A percentile compares a stretch with the other conserved stretches of the same genome.
These are phyloP conservation scores for Diaporthe velutina DNA, from an alignment of 2,329 filamentous ascomycete genomes.

Conservation along the genomic window DNA sequence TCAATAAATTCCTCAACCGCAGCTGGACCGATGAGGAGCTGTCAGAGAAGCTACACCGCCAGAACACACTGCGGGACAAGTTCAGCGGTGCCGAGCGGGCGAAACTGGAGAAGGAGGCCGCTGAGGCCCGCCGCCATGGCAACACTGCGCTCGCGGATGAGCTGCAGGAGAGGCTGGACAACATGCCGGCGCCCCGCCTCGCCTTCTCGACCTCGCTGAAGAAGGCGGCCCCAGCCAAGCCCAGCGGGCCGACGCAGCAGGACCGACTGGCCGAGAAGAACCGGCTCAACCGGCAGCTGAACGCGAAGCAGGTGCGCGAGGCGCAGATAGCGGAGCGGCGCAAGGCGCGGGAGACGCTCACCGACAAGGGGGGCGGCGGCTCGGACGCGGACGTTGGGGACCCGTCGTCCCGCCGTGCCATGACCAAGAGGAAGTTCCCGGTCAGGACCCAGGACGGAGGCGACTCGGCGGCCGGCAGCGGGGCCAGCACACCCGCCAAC, in stretches of 20 bases:
- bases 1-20: slow-evolving; percentile 83
- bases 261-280: slow-evolving; percentile 89
- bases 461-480: slow-evolving; percentile 63
- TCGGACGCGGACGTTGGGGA: slow-evolving; percentile 70
- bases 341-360: slow-evolving; percentile 67
- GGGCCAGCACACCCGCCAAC: slow-evolving; percentile 64
- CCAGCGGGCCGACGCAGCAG: slow-evolving; percentile 73
- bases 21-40: slow-evolving; percentile 88
- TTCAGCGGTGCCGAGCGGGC: slow-evolving; percentile 77
- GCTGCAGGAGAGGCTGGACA: slow-evolving; percentile 72
- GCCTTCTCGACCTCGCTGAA: slow-evolving; percentile 79
- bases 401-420: slow-evolving; percentile 72
- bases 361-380: slow-evolving; percentile 68
- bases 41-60: slow-evolving; percentile 80
- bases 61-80: slow-evolving; percentile 75
- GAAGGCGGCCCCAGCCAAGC: slow-evolving; percentile 60
- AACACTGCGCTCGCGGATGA: slow-evolving; percentile 69
- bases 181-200: slow-evolving; percentile 76
- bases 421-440: slow-evolving; percentile 76
- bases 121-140: slow-evolving; percentile 74
- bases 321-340: slow-evolving; percentile 87
- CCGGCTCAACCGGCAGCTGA: slow-evolving; percentile 83
- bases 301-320: slow-evolving; percentile 90
- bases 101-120: slow-evolving; percentile 73
- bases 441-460: slow-evolving; percentile 69